phyloP scores from a whole-genome alignment of 805 yeast genomes.

The Cyberlindnera mrakii region DNA sequence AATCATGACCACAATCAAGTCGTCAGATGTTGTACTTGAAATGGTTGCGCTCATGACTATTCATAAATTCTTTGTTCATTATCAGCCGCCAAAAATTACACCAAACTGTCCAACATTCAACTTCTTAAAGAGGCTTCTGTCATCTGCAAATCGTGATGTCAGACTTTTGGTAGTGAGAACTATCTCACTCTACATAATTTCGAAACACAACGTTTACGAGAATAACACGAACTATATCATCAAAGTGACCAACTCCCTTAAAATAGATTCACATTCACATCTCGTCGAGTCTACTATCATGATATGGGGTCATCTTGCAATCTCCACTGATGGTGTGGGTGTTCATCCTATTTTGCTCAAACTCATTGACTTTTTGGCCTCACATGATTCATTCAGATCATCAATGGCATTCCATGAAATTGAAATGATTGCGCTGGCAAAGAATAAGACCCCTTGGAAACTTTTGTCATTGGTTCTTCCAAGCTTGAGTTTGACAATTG shows the following conservation, averaged over 20 bases:
- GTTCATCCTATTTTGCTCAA: conserved; percentile 60
- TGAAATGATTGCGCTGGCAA: conserved; percentile 48
- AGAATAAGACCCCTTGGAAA: conserved; percentile 67
- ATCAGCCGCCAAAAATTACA: conserved; percentile 38
- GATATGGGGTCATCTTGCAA: conserved; percentile 62
- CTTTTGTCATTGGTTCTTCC: conserved; percentile 76
- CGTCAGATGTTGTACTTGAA: conserved; percentile 23
- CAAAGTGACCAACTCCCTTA: conserved; percentile 35
- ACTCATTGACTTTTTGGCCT: conserved; percentile 61
- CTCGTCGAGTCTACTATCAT: conserved; percentile 54
- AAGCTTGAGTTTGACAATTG: conserved; percentile 56
- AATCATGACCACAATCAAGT: not conserved
- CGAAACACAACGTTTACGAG: conserved; percentile 35
- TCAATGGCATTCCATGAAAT: conserved; percentile 66
- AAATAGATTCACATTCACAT: conserved; percentile 30
- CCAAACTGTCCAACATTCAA: conserved; percentile 28
- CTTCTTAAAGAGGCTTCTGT: conserved; percentile 35
- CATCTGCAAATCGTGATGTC: conserved; percentile 45
- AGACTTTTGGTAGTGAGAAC: conserved; percentile 47
- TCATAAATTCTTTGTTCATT: conserved; percentile 46
- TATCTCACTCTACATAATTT: conserved; percentile 43
- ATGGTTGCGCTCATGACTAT: conserved; percentile 42
- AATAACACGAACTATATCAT: conserved; percentile 40
- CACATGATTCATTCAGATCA: conserved; percentile 56
- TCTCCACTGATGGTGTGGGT: conserved; percentile 58